A percentile compares a stretch with the other conserved stretches of the same genome.
Conservation (phyloP, 192 early-diverging fungal genomes). For the Neocallimastix lanati region DNA sequence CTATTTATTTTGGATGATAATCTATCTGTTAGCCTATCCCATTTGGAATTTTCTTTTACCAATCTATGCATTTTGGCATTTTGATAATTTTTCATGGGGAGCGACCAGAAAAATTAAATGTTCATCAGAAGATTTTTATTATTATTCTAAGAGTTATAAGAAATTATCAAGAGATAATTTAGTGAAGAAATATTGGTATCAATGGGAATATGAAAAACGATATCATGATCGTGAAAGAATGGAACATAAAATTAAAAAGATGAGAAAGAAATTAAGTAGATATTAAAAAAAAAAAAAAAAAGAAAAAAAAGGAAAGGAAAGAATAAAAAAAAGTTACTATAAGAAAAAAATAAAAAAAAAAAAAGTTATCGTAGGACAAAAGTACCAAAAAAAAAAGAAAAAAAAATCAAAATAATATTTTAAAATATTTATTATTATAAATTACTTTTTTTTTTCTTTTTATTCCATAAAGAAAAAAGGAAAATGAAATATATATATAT, state of each 20-base stretch:
- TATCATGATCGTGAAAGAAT: not conserved
- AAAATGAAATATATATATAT: too few relatives aligned
- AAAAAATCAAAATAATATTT: too few relatives aligned
- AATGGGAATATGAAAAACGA: not conserved
- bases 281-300: not conserved
- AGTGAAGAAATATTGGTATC: not conserved
- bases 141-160: not conserved
- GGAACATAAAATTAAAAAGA: not conserved
- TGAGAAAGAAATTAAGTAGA: not conserved
- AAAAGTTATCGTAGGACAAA: too few relatives aligned
- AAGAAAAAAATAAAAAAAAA: too few relatives aligned
- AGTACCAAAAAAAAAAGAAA: too few relatives aligned
- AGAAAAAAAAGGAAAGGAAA: too few relatives aligned
- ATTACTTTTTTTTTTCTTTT: too few relatives aligned
- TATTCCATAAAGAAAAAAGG: too few relatives aligned
- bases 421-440: too few relatives aligned
- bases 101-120: not conserved
- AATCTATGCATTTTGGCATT: conserved; percentile 91
- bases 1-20: conserved; percentile 76
- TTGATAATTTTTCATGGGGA: conserved; percentile 98
- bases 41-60: conserved; percentile 49
- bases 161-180: not conserved
- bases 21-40: conserved; percentile 81
- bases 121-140: not conserved
- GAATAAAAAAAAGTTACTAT: too few relatives aligned